These are phyloP conservation scores for Colletotrichum noveboracense DNA, from an alignment of 2,329 filamentous ascomycete genomes.

Conservation along the genomic window DNA sequence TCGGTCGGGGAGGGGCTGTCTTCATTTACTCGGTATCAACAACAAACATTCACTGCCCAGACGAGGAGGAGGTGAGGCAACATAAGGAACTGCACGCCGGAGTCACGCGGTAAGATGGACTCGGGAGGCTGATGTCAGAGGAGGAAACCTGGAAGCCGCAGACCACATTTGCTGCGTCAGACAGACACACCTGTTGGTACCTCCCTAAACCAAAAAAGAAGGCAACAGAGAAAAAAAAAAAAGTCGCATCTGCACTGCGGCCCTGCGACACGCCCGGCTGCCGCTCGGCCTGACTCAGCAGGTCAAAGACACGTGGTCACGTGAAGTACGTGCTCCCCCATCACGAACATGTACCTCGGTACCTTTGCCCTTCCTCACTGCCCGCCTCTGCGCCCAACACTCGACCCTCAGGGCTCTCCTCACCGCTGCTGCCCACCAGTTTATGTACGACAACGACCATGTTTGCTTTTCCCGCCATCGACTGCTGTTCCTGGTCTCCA, in stretches of 20 bases:
- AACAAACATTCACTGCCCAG: not conserved
- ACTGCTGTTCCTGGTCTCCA: slow-evolving; percentile 5
- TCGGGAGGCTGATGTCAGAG: not conserved
- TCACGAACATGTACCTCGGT: not conserved
- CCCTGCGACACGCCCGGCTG: slow-evolving; percentile 4
- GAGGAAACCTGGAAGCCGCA: not conserved
- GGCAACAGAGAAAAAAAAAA: not conserved
- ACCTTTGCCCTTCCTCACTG: too few relatives aligned
- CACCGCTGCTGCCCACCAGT: not conserved
- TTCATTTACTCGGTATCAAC: not conserved
- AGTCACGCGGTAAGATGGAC: not conserved
- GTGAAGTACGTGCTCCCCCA: not conserved
- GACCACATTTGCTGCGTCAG: not conserved
- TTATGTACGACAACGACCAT: not conserved
- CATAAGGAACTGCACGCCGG: not conserved
- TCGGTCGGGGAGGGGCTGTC: not conserved
- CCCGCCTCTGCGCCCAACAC: not conserved
- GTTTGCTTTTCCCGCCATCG: slow-evolving; percentile 5
- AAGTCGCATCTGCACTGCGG: not conserved
- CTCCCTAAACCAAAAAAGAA: not conserved
- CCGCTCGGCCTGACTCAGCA: slow-evolving; percentile 20
- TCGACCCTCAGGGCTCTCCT: not conserved
- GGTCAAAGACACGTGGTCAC: slow-evolving; percentile 21
- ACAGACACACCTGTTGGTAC: not conserved
- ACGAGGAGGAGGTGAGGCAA: not conserved